phyloP scores from a whole-genome alignment of 2,329 filamentous ascomycete genomes.

The Aspergillus vadensis region DNA sequence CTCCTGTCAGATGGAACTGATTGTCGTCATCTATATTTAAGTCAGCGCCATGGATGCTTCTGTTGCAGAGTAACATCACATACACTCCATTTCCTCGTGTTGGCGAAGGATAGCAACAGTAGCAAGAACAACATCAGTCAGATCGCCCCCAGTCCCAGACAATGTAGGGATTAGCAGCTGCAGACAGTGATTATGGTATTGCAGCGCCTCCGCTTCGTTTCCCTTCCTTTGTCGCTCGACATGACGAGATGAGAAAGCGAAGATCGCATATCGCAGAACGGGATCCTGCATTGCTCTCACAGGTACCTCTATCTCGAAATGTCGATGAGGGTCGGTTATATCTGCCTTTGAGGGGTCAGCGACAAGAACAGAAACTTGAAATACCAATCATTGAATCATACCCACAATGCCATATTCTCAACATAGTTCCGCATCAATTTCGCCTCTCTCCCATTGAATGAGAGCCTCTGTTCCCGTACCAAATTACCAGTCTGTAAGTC shows the following conservation, averaged over 20 bases:
- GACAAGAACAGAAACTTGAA: no score
- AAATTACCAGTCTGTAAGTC: background rate
- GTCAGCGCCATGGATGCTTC: conserved; percentile 4
- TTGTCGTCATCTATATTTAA: conserved; percentile 31
- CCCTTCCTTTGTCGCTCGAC: conserved; percentile 27
- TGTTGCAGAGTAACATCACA: background rate
- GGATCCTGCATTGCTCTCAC: conserved; percentile 33
- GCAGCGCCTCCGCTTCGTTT: conserved; percentile 31
- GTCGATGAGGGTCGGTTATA: conserved; percentile 34
- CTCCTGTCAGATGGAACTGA: conserved; percentile 39
- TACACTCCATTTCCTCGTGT: conserved; percentile 39
- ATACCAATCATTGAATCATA: conserved; percentile 6
- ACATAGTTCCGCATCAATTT: conserved; percentile 33
- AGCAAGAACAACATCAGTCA: conserved; percentile 35
- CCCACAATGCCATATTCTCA: conserved; percentile 38
- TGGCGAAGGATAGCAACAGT: conserved; percentile 38
- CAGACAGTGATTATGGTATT: conserved; percentile 38
- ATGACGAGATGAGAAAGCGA: conserved; percentile 40
- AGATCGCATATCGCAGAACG: conserved; percentile 35
- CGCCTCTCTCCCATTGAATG: conserved; percentile 24
- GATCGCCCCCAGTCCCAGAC: conserved; percentile 26
- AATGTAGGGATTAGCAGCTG: conserved; percentile 38
- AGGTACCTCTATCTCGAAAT: conserved; percentile 37
- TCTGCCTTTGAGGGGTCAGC: conserved; percentile 27
- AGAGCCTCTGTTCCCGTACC: background rate